Percentiles rank a stretch among this genome's conserved stretches.
Conservation (phyloP, 345 rosid species). For the Boechera divaricarpa region DNA sequence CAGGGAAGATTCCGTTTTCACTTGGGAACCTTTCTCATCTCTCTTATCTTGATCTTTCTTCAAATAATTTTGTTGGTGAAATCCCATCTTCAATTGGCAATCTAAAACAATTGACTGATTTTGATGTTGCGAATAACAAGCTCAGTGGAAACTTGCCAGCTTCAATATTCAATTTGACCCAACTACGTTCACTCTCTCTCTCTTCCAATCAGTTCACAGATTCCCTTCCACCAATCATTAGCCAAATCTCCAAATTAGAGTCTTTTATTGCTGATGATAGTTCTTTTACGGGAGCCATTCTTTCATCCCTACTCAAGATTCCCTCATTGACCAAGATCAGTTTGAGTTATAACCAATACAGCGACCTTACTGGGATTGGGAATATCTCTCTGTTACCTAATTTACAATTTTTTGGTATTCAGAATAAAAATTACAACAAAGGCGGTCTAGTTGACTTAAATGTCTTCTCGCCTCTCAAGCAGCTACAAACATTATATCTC, state of each 20-base stretch:
- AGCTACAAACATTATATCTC: neutral
- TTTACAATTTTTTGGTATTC: neutral
- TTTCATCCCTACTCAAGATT: neutral
- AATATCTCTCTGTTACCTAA: neutral
- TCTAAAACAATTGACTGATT: neutral
- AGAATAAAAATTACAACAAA: too few species aligned
- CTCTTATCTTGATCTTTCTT: too few species aligned
- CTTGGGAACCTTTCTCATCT: too few species aligned
- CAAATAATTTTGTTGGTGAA: neutral
- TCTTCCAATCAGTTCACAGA: neutral
- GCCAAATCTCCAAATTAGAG: conserved; percentile 6
- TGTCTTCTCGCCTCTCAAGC: neutral
- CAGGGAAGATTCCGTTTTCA: too few species aligned
- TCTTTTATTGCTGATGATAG: accelerated
- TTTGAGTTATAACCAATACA: neutral
- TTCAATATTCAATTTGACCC: neutral
- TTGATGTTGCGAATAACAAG: neutral
- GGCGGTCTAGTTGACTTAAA: neutral
- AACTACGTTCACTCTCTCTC: neutral
- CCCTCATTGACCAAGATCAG: neutral
- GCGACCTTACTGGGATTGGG: neutral
- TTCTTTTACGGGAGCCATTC: neutral
- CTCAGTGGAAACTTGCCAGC: conserved; percentile 34
- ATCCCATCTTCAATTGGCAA: neutral
- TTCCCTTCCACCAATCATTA: conserved; percentile 2